Percentiles rank a stretch among this genome's conserved stretches.
These are phyloP conservation scores for Ganoderma resinaceum DNA, from an alignment of 1,284 basidiomycete species.

Conservation along the genomic window DNA sequence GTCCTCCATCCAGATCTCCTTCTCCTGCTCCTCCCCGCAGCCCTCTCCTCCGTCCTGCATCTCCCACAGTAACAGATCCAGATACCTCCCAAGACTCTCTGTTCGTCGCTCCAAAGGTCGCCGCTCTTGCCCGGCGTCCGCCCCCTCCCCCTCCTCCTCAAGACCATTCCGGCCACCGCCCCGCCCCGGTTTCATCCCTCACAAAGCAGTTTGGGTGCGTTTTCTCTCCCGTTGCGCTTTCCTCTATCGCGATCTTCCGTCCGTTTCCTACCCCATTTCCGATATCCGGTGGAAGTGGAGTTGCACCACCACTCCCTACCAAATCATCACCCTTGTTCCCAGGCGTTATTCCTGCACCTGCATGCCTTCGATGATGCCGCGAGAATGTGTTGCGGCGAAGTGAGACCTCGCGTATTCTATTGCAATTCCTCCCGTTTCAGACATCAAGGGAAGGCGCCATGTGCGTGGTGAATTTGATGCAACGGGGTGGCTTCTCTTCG, in stretches of 20 bases:
- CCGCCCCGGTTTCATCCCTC: slow-evolving; percentile 50
- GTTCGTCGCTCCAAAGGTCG: slow-evolving; percentile 33
- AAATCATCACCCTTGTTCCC: background rate
- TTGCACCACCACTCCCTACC: background rate
- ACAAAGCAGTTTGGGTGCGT: slow-evolving; percentile 62
- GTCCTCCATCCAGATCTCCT: slow-evolving; percentile 46
- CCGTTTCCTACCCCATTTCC: background rate
- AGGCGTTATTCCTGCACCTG: background rate
- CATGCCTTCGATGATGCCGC: background rate
- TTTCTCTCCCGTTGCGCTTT: background rate
- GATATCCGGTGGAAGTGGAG: too few relatives aligned
- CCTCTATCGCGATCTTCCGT: background rate
- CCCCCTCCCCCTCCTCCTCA: slow-evolving; percentile 35
- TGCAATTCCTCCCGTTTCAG: background rate
- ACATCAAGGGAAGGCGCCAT: background rate
- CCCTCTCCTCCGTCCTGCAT: slow-evolving; percentile 52
- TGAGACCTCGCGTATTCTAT: too few relatives aligned
- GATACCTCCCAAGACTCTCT: slow-evolving; percentile 22
- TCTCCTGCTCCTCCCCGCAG: slow-evolving; percentile 52
- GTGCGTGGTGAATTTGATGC: background rate
- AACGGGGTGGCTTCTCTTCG: background rate
- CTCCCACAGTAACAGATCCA: slow-evolving; percentile 26
- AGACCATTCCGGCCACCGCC: slow-evolving; percentile 22
- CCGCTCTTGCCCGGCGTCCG: slow-evolving; percentile 37
- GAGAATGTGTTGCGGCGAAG: background rate